A percentile compares a stretch with the other conserved stretches of the same genome.
phyloP scores from a whole-genome alignment of 352 stramenopile genomes.

The Phytophthora cajani region DNA sequence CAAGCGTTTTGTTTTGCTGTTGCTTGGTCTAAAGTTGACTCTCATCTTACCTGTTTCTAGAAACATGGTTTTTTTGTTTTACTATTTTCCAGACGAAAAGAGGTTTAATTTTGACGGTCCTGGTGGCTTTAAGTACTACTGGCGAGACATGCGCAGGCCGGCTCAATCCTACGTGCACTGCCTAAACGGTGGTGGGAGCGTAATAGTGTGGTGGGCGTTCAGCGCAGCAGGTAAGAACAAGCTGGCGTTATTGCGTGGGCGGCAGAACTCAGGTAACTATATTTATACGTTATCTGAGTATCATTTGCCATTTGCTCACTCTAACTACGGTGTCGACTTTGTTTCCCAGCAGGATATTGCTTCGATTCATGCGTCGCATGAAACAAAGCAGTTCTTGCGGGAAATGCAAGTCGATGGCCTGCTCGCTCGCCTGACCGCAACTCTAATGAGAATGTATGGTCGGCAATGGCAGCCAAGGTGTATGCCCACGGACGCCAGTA shows the following conservation, averaged over 20 bases:
- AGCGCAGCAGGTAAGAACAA: neutral
- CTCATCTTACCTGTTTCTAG: neutral
- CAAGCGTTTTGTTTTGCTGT: neutral
- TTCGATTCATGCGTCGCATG: neutral
- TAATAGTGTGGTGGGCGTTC: neutral
- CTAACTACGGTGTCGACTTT: neutral
- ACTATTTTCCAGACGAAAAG: neutral
- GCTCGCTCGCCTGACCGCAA: conserved; percentile 2
- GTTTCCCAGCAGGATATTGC: neutral
- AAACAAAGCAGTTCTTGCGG: neutral
- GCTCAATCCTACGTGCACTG: neutral
- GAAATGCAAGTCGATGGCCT: conserved; percentile 1
- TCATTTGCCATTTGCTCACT: neutral
- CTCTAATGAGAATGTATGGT: conserved; percentile 8
- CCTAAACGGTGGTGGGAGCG: neutral
- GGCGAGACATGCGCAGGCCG: neutral
- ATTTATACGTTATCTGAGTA: neutral
- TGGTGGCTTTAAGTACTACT: neutral
- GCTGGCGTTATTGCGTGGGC: neutral
- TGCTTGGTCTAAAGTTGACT: neutral
- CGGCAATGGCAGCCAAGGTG: neutral
- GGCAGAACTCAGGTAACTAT: neutral
- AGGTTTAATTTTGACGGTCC: neutral
- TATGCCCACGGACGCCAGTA: conserved; percentile 1
- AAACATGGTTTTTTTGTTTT: neutral